phyloP scores from a whole-genome alignment of 1,284 basidiomycete species.

The Ustilago crameri region DNA sequence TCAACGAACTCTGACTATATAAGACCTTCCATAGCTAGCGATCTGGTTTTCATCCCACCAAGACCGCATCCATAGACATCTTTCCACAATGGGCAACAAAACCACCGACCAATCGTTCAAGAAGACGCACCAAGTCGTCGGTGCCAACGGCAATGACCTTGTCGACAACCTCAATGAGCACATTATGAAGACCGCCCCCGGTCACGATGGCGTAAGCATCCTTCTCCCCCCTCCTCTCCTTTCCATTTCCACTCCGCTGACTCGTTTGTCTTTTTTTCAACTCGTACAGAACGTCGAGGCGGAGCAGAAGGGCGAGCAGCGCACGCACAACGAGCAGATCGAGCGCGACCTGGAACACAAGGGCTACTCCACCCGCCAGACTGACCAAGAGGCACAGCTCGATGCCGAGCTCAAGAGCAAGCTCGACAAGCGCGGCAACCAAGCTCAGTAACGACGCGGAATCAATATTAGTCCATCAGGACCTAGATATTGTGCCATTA shows the following conservation, averaged over 20 bases:
- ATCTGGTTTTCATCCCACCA: too few relatives aligned
- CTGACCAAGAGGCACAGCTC: slow-evolving; percentile 19
- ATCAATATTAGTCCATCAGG: too few relatives aligned
- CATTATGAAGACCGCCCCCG: slow-evolving; percentile 44
- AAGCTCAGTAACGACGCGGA: slow-evolving; percentile 22
- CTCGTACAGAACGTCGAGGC: slow-evolving; percentile 23
- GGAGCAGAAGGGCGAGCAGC: slow-evolving; percentile 21
- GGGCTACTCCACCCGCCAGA: slow-evolving; percentile 38
- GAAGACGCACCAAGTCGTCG: slow-evolving; percentile 48
- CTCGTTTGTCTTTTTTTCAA: neutral
- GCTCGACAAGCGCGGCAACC: slow-evolving; percentile 44
- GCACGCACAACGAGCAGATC: slow-evolving; percentile 36
- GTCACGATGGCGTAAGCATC: slow-evolving; percentile 42
- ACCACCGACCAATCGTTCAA: slow-evolving; percentile 47
- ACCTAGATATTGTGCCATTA: too few relatives aligned
- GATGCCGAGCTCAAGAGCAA: slow-evolving; percentile 40
- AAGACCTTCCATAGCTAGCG: neutral
- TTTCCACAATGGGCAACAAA: slow-evolving; percentile 27
- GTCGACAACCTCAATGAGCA: slow-evolving; percentile 45
- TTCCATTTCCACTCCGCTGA: neutral
- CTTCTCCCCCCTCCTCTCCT: neutral
- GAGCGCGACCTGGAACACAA: slow-evolving; percentile 41
- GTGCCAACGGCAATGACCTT: slow-evolving; percentile 39
- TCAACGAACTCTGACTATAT: too few relatives aligned
- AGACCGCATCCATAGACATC: neutral